Base-by-base conservation (phyloP, 176 grass and related monocot species). In the Triticum aestivum region DNA sequence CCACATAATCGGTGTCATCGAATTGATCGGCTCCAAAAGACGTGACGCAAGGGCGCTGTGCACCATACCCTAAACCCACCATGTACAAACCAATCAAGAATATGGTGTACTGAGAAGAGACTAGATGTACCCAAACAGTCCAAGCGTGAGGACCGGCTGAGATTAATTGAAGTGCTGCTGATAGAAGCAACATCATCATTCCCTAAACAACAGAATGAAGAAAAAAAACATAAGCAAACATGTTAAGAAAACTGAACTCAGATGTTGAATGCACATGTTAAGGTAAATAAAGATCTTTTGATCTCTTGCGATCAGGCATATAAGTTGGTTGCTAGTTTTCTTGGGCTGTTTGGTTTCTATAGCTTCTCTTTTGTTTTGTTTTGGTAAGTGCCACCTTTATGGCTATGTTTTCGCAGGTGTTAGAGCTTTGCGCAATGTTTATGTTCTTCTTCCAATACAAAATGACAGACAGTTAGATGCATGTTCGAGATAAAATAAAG, bases 11-110 rank as follows among this genome's bases (percentile, higher is more conserved):
- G 13, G 92, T 97, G 61, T 94, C 87, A 91, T 93, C 94, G 86
- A 96, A 93, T 65, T 96, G 94, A 71, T 93, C 94, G 59, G 94
- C 92, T 51, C 92, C 90, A 67, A 97, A 94, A 39, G 94, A 93
- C 72, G 83, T 38, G 35, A 97, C 78, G 41, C 95, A 97, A 20
- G 95, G 90, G 67, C 72, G 84, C 52, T 94, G 93, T 39, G 73
- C 86, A 51, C 92, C 95, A 81, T 39, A 89, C 20, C 92, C 92
- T 38, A 97, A 27, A 85, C 86, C 90, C 83, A 94, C 86, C 84
- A 97, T 87, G 79, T 97, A 97, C 41, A 97, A 79, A 44, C 92
- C 89, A 17, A 88, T 1, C 64, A 91, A 97, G 68, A 94, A 89
- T 65, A 92, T 81, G 78, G 3, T 45, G 42, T 79, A 77, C 83